Conservation (phyloP, 805 yeast genomes). For the Candida ponderosae region DNA sequence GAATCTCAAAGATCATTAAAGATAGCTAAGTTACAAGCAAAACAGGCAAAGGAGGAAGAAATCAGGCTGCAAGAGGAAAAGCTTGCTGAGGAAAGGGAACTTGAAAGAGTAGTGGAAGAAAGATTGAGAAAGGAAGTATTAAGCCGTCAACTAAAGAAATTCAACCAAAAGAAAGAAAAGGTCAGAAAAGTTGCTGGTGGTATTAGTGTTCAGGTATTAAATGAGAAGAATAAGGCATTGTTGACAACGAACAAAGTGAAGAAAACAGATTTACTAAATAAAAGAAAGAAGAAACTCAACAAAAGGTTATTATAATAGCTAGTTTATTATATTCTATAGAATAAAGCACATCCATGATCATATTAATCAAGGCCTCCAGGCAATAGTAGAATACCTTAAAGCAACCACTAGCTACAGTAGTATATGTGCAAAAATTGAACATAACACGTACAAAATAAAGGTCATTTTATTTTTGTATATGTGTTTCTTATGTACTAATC, state of each 20-base stretch:
- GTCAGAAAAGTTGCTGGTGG: constrained; percentile 14
- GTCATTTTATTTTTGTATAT: too few relatives aligned
- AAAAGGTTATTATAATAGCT: constrained; percentile 4
- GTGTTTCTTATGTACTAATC: too few relatives aligned
- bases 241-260: constrained; percentile 7
- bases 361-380: too few relatives aligned
- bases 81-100: constrained; percentile 11
- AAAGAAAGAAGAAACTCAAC: constrained; percentile 18
- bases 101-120: constrained; percentile 9
- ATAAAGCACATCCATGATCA: too few relatives aligned
- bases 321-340: too few relatives aligned
- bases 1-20: constrained; percentile 16
- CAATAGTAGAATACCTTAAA: too few relatives aligned
- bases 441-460: too few relatives aligned
- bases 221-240: constrained; percentile 4
- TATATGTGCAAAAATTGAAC: too few relatives aligned
- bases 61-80: constrained; percentile 12
- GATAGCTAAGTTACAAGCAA: constrained; percentile 4
- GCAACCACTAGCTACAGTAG: too few relatives aligned
- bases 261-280: constrained; percentile 14
- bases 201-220: constrained; percentile 14
- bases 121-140: constrained; percentile 2
- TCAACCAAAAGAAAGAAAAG: constrained; percentile 6
- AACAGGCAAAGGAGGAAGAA: constrained; percentile 11
- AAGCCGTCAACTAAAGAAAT: constrained; percentile 7